These are phyloP conservation scores for Polytrichum commune DNA, from an alignment of 225 moss, liverwort and hornwort genomes.

Conservation along the genomic window DNA sequence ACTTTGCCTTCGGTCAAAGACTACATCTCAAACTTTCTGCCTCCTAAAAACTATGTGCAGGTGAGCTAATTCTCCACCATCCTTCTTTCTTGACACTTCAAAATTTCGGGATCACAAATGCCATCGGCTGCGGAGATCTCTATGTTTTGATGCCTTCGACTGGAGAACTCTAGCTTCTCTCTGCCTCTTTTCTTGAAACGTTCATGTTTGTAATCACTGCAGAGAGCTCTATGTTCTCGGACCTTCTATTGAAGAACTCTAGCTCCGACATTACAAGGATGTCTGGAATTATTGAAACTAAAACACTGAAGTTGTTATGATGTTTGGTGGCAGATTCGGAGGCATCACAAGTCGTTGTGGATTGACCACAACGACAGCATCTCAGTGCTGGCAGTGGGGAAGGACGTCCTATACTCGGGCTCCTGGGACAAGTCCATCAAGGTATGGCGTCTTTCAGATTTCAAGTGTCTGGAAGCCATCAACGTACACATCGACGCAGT, in stretches of 20 bases:
- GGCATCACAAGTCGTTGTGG: slow-evolving; percentile 51
- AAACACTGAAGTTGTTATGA: neutral
- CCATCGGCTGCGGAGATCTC: no score
- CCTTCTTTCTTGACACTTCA: no score
- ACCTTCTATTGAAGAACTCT: no score
- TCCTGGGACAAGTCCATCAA: slow-evolving; percentile 62
- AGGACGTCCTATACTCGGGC: slow-evolving; percentile 50
- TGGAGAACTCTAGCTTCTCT: no score
- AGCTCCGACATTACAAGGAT: neutral
- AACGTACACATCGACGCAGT: slow-evolving; percentile 49
- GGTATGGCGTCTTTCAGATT: slow-evolving; percentile 52
- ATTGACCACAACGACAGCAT: slow-evolving; percentile 53
- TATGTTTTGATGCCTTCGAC: no score
- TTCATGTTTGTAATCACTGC: no score
- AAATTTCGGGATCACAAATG: no score
- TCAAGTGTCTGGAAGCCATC: slow-evolving; percentile 47
- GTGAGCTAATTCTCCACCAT: slow-evolving; percentile 8
- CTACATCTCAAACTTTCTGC: slow-evolving; percentile 60
- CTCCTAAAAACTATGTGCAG: slow-evolving; percentile 72
- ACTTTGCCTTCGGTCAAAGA: slow-evolving; percentile 75
- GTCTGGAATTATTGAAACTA: no score
- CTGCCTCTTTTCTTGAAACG: no score
- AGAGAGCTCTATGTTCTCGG: no score
- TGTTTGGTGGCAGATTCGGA: slow-evolving; percentile 28
- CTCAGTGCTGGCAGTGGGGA: slow-evolving; percentile 38